Base-by-base conservation (phyloP, 495 filamentous ascomycete species). In the Aspergillus sclerotioniger region DNA sequence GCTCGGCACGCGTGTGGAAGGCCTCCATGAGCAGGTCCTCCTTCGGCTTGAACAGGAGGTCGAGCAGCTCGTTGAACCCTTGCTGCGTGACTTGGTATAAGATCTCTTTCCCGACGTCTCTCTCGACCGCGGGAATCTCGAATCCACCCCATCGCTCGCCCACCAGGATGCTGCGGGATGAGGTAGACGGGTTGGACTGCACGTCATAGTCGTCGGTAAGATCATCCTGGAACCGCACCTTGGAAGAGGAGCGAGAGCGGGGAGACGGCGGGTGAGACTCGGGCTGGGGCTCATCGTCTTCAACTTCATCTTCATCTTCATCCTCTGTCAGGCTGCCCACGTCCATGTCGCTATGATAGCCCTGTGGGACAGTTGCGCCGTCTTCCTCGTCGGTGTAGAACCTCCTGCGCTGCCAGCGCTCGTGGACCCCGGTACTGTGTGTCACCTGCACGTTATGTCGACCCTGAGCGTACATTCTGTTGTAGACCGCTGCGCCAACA, bases 51-150 rank as follows among this genome's bases (percentile, higher is more conserved):
- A 98, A 98, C 0, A 98, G 76, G 9, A 85, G 77, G 67, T 96
- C 90, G 6, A 98, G 82, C 4, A 98, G 76, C 69, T 98, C 91
- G 65, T 97, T 96, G 70, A 96, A 87, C 1, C 89, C 91, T 65
- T 96, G 87, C 64, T 96, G 90, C 0, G 88, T 90, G 16, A 93
- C 85, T 66, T 96, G 90, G 64, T 94, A 96, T 7, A 98, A 76
- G 15, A 96, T 84, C 64, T 98, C 94, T 60, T 89, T 90, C 31
- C 91, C 91, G 8, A 88, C 83, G 65, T 96, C 91, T 61, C 77
- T 80, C 63, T 96, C 92, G 15, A 85, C 84, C 50, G 90, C 88
- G 8, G 90, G 88, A 12, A 90, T 87, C 59, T 92, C 90, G 64
- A 90, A 89, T 8, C 85, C 90, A 35, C 86, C 90, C 90, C 89